A percentile compares a stretch with the other conserved stretches of the same genome.
phyloP scores from a whole-genome alignment of 2,329 filamentous ascomycete species.

The Verticillium dahliae region DNA sequence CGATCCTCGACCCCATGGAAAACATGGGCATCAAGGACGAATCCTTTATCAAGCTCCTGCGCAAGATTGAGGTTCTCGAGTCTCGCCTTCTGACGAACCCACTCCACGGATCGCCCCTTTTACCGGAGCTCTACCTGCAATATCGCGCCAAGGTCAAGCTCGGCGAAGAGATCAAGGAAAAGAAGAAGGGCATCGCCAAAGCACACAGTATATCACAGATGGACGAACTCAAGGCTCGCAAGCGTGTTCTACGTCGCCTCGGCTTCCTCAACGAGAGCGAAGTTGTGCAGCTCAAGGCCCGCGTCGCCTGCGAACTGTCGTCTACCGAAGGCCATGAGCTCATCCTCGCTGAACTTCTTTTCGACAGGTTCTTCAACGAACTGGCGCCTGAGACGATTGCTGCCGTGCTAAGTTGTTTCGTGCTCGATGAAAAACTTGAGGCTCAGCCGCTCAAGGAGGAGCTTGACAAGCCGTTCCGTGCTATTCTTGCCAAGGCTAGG shows the following conservation, averaged over 20 bases:
- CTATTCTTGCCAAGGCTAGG: conserved; percentile 81
- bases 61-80: conserved; percentile 96
- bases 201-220: conserved; percentile 87
- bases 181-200: conserved; percentile 79
- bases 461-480: conserved; percentile 75
- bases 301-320: conserved; percentile 95
- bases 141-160: conserved; percentile 77
- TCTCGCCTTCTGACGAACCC: conserved; percentile 84
- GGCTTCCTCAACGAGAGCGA: conserved; percentile 95
- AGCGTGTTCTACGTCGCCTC: conserved; percentile 86
- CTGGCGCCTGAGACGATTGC: conserved; percentile 82
- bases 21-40: conserved; percentile 95
- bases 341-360: conserved; percentile 85
- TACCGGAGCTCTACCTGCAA: conserved; percentile 79
- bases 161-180: conserved; percentile 72
- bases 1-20: conserved; percentile 85
- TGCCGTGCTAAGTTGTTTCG: conserved; percentile 83
- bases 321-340: conserved; percentile 87
- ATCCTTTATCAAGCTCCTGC: conserved; percentile 82
- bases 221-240: conserved; percentile 92
- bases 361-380: conserved; percentile 98
- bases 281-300: conserved; percentile 93
- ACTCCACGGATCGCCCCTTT: conserved; percentile 79
- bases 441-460: conserved; percentile 74
- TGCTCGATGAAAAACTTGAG: conserved; percentile 94